Base-by-base conservation (phyloP, 2,329 filamentous ascomycete species). In the Phyllachora maydis region DNA sequence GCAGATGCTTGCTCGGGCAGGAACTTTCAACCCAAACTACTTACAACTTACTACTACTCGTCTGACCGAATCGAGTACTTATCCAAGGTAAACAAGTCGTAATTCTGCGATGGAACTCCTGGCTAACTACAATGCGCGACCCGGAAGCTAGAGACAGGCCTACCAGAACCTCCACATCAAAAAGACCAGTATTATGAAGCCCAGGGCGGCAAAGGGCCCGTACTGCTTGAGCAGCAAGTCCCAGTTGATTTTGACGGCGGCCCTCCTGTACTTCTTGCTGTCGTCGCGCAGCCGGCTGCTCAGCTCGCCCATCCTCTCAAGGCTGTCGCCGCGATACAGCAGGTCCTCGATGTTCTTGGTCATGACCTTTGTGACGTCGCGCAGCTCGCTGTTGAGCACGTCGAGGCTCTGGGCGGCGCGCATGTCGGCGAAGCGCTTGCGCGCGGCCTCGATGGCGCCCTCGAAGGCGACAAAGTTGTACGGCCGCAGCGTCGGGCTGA, bases 291-390 rank as follows among this genome's bases (percentile, higher is more conserved):
- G 50, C 31, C 85, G 59, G 27, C 69, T 75, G 39, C 77, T 90
- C 43, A 93, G 75, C 54, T 95, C 85, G 30, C 88, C 85, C 88
- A 98, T 98, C 40, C 82, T 67, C 53, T 98, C 88, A 35, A 98
- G 52, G 39, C 73, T 88, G 46, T 98, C 88, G 14, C 88, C 88
- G 31, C 90, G 62, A 46, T 98, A 98, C 25, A 98, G 56, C 42
- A 98, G 54, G 47, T 98, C 88, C 58, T 98, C 88, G 36, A 98
- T 95, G 49, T 98, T 98, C 66, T 95, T 95, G 26, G 83, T 95
- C 90, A 98, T 98, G 42, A 98, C 83, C 54, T 93, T 83, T 2
- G 88, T 95, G 26, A 98, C 90, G 50, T 95, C 88, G 46, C 83
- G 75, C 34, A 98, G 65, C 60, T 98, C 90, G 43, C 93, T 81